These are phyloP conservation scores for Pythium oligandrum DNA, from an alignment of 352 stramenopile genomes.

Conservation along the genomic window DNA sequence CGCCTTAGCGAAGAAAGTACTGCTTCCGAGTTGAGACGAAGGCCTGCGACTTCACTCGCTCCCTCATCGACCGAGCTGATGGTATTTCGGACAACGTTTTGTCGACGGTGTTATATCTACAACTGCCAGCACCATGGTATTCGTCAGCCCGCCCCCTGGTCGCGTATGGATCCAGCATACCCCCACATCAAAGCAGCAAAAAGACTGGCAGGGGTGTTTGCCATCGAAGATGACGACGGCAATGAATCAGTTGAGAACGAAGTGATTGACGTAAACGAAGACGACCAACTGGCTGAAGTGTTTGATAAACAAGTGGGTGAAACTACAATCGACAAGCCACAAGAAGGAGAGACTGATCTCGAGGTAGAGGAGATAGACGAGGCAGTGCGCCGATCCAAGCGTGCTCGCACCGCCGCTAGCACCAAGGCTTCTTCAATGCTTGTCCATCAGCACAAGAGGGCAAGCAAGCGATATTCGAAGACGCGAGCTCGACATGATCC, in stretches of 20 bases:
- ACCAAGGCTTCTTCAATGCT: constrained; percentile 45
- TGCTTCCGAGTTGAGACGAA: no score
- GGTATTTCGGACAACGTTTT: constrained; percentile 57
- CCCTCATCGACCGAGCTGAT: no score
- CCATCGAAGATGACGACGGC: neutral
- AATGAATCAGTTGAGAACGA: neutral
- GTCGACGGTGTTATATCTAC: constrained; percentile 68
- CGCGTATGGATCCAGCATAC: constrained; percentile 52
- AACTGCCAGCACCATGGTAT: constrained; percentile 70
- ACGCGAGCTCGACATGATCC: no score
- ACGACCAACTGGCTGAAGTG: neutral
- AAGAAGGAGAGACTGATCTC: constrained; percentile 6
- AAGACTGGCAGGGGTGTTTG: constrained; percentile 7
- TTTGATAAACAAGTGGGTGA: neutral
- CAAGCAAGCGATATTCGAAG: neutral
- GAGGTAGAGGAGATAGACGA: constrained; percentile 12
- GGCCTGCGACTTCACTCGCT: no score
- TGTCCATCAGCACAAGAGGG: neutral
- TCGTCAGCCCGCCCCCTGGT: constrained; percentile 35
- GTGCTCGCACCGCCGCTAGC: constrained; percentile 44
- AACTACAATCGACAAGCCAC: neutral
- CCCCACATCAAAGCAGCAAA: constrained; percentile 39
- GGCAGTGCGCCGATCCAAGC: constrained; percentile 28
- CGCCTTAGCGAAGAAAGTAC: constrained; percentile 11
- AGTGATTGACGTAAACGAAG: neutral